Evolutionary conservation across 2,329 filamentous ascomycete genomes (phyloP).

Genomic region (Chalaropsis thielavioides): DNA sequence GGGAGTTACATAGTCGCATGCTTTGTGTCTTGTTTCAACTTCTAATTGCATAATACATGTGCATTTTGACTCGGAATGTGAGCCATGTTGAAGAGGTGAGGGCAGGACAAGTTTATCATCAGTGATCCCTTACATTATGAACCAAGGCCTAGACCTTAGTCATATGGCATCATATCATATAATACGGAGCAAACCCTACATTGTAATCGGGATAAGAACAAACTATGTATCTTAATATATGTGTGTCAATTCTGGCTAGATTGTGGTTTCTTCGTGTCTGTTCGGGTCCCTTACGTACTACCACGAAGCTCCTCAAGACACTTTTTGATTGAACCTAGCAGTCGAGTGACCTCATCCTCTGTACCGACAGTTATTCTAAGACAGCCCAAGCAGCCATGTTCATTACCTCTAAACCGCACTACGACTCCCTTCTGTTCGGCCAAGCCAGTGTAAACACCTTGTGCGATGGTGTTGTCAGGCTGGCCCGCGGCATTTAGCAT

Average conservation of each 20-base stretch:
- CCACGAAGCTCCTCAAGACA: conserved; percentile 32
- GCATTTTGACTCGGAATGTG: not conserved
- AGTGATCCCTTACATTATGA: not conserved
- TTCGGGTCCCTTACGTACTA: conserved; percentile 8
- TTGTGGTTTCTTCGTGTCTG: not conserved
- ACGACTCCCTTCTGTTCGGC: conserved; percentile 82
- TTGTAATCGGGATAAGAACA: too few relatives aligned
- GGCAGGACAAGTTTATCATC: not conserved
- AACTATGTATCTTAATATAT: too few relatives aligned
- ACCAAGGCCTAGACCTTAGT: not conserved
- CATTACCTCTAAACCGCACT: conserved; percentile 84
- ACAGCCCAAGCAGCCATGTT: conserved; percentile 77
- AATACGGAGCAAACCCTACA: not conserved
- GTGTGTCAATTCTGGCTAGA: not conserved
- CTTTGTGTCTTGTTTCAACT: not conserved
- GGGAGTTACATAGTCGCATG: not conserved
- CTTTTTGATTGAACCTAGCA: conserved; percentile 52
- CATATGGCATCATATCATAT: not conserved
- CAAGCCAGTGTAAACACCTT: conserved; percentile 68
- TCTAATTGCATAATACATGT: not conserved
- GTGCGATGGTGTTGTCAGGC: conserved; percentile 64
- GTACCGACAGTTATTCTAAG: conserved; percentile 87
- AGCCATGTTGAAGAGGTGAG: not conserved
- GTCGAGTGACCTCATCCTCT: conserved; percentile 66
- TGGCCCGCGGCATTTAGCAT: conserved; percentile 59